Evolutionary conservation across 495 filamentous ascomycete species (phyloP), one percentile per base, ranked within the genome.

Genomic region (Cercophora sp.): DNA sequence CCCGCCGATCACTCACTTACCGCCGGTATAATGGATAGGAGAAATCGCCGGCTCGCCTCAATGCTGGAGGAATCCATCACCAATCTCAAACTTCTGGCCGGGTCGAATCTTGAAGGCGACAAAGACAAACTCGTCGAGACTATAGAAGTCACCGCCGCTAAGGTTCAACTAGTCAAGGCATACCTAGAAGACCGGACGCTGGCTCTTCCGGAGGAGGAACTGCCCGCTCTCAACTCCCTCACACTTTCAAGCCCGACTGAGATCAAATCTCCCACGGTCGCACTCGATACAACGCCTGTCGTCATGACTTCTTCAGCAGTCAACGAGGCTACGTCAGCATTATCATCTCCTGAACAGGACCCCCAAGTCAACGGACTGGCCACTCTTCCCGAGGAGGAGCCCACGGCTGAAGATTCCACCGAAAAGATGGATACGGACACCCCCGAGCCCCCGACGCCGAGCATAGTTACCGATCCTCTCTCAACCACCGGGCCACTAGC

Each of bases 91-190:
- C 71, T 70, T 22, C 47, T 78, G 72, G 55, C 66, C 56, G 48
- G 70, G 56, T 61, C 60, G 0, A 61, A 60, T 6, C 55, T 68
- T 10, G 59, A 77, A 60, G 46, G 69, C 56, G 55, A 71, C 9
- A 69, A 70, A 22, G 58, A 51, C 24, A 61, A 68, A 40, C 36
- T 54, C 8, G 45, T 68, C 16, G 76, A 85, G 44, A 67, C 71
- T 6, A 70, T 89, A 13, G 83, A 86, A 58, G 46, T 86, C 13
- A 83, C 84, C 3, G 79, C 90, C 41, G 80, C 83, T 11, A 87
- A 82, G 63, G 73, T 91, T 1, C 86, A 92, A 60, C 85, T 86
- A 47, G 86, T 93, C 26, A 89, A 89, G 61, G 77, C 83, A 8
- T 88, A 85, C 52, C 72, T 96, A 8, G 84, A 87, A 58, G 85